Percentiles rank a stretch among this genome's conserved stretches.
Conservation (phyloP, 805 yeast genomes). For the Pichia manshurica region DNA sequence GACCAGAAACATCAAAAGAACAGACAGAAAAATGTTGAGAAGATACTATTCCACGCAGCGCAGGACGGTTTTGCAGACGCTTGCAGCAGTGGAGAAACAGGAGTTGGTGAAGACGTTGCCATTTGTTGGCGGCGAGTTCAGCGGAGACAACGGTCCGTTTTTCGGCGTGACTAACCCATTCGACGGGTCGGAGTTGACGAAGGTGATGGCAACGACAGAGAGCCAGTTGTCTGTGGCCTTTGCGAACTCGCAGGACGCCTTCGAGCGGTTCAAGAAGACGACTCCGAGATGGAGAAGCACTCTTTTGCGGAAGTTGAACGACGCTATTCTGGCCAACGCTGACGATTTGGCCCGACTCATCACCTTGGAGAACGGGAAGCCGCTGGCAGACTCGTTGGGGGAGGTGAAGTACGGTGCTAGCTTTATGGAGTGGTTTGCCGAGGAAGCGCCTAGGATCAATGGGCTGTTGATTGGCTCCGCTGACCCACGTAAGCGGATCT, state of each 20-base stretch:
- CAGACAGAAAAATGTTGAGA: conserved; percentile 4
- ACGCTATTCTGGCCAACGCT: conserved; percentile 47
- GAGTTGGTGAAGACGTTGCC: conserved; percentile 51
- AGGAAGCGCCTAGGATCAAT: conserved; percentile 65
- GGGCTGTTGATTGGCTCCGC: conserved; percentile 61
- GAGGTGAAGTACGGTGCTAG: conserved; percentile 66
- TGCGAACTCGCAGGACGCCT: conserved; percentile 46
- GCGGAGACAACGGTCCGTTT: conserved; percentile 31
- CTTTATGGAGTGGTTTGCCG: conserved; percentile 84
- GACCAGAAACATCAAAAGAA: no score
- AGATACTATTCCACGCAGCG: not conserved
- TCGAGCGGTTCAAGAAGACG: conserved; percentile 41
- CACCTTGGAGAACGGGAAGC: conserved; percentile 73
- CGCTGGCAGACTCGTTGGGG: conserved; percentile 62
- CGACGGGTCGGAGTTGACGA: conserved; percentile 40
- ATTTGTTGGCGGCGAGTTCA: conserved; percentile 66
- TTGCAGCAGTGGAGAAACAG: conserved; percentile 33
- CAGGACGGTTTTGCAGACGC: conserved; percentile 8
- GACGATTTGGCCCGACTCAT: conserved; percentile 62
- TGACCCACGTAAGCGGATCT: conserved; percentile 41
- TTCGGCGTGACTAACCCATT: conserved; percentile 78
- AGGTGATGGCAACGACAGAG: conserved; percentile 46
- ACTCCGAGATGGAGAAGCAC: conserved; percentile 52
- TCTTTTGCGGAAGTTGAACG: conserved; percentile 46
- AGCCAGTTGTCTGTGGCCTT: conserved; percentile 50